Percentiles rank a stretch among this genome's conserved stretches.
Conservation (phyloP, 371 early-diverging fungal species). For the Nematocida ausubeli region DNA sequence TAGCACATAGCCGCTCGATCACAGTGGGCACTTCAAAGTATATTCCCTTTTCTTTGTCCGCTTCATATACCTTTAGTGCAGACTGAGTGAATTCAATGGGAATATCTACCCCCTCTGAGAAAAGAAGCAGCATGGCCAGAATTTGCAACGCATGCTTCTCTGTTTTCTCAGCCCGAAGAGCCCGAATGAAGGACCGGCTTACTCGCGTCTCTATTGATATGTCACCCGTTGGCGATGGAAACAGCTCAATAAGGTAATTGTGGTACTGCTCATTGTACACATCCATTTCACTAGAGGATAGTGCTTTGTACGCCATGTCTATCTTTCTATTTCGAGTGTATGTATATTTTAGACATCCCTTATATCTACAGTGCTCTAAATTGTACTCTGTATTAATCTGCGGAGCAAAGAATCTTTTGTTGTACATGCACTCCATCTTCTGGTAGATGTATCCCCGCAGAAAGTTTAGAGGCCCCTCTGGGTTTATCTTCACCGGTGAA, state of each 20-base stretch:
- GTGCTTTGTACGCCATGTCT: too few relatives aligned
- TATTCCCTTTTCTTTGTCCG: background rate
- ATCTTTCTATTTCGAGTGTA: too few relatives aligned
- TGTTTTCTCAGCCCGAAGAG: background rate
- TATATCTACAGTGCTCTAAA: too few relatives aligned
- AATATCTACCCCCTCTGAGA: background rate
- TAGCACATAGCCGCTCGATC: background rate
- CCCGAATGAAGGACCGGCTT: background rate
- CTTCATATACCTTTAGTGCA: background rate
- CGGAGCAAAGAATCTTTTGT: too few relatives aligned
- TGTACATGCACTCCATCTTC: too few relatives aligned
- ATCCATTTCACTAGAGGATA: too few relatives aligned
- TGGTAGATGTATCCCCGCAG: too few relatives aligned
- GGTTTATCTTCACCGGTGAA: too few relatives aligned
- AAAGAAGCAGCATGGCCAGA: background rate
- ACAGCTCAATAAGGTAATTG: background rate
- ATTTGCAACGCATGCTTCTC: background rate
- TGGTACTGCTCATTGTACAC: background rate
- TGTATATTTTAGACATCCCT: too few relatives aligned
- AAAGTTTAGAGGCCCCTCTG: too few relatives aligned
- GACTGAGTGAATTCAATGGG: background rate
- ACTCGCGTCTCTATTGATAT: background rate
- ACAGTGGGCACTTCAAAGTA: too few relatives aligned
- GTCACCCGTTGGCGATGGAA: background rate
- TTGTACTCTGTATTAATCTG: too few relatives aligned